Percentiles rank a stretch among this genome's conserved stretches.
phyloP scores from a whole-genome alignment of 1,139 yeast genomes.

The Saccharomyces hybrid region DNA sequence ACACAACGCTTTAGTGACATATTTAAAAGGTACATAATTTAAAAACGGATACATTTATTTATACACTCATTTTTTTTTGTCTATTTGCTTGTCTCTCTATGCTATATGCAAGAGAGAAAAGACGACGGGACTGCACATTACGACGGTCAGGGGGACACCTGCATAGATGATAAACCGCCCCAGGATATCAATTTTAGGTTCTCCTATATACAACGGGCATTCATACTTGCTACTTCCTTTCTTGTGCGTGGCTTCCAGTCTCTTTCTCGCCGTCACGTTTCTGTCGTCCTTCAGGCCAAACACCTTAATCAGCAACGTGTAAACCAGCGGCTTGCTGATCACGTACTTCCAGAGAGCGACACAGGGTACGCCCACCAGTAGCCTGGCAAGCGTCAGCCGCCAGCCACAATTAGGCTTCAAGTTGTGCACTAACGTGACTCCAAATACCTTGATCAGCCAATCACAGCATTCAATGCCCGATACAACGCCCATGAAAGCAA shows the following conservation, averaged over 20 bases:
- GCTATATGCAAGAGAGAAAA: slow-evolving; percentile 10
- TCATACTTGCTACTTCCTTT: slow-evolving; percentile 7
- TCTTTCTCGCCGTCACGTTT: slow-evolving; percentile 7
- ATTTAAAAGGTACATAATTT: not conserved
- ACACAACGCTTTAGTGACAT: not conserved
- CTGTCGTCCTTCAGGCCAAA: slow-evolving; percentile 23
- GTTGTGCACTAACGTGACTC: slow-evolving; percentile 8
- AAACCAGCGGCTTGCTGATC: slow-evolving; percentile 21
- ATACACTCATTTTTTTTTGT: not conserved
- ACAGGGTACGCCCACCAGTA: slow-evolving; percentile 23
- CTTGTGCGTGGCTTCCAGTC: slow-evolving; percentile 6
- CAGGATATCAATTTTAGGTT: slow-evolving; percentile 23
- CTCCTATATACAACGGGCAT: slow-evolving; percentile 22
- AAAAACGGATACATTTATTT: not conserved
- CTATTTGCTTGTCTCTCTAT: not conserved
- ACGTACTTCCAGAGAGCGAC: slow-evolving; percentile 27
- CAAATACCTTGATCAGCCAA: slow-evolving; percentile 18
- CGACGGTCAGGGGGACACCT: slow-evolving; percentile 27
- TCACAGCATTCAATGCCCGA: slow-evolving; percentile 45
- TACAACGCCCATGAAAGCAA: slow-evolving; percentile 86
- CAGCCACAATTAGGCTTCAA: slow-evolving; percentile 8
- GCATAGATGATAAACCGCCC: slow-evolving; percentile 29
- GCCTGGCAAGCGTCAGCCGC: slow-evolving; percentile 8
- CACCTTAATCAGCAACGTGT: slow-evolving; percentile 12
- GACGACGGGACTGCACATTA: slow-evolving; percentile 22